Evolutionary conservation across 306 rosid genomes (phyloP), one percentile per base, ranked within the genome.

Genomic region (Vicia villosa): DNA sequence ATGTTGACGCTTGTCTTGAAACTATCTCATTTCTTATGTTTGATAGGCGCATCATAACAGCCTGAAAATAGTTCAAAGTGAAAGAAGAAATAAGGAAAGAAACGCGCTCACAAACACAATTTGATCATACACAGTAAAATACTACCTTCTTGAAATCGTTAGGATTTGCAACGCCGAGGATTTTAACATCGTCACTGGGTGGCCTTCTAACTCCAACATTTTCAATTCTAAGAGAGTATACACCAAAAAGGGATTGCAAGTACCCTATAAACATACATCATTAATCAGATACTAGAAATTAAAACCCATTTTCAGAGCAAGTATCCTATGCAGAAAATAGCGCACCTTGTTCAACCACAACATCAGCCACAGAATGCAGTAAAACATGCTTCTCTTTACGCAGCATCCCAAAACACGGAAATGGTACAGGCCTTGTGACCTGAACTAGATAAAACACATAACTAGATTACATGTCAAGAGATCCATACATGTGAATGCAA

Each of bases 381-480:
- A 94, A 74, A 76, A 94, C 91, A 82, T 94, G 92, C 91, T 94
- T 94, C 91, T 93, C 94, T 63, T 90, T 94, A 75, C 87, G 79
- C 72, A 88, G 74, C 37, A 78, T 96, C 21, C 98, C 98, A 45
- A 90, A 94, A 76, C 92, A 87, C n/a, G 97, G 96, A 76, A 93
- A 87, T 38, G 97, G 88, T 49, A 88, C 96, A 0, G 98, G 96
- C 85, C 82, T 90, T 0, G 90, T 71, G 72, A 81, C 94, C 98
- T 90, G 87, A 70, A 56, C 72, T 76, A 72, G 66, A 80, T n/a
- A 68, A 58, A 58, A 74, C 77, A 79, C 2, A 77, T 8, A 34
- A 34, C 50, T n/a, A 45, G 5, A 63, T 36, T 51, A 62, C 64
- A 78, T 16, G 45, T 19, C 68, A 52, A 5, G 30, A 43, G 14